These are phyloP conservation scores for Coniferiporia sulphurascens DNA, from an alignment of 1,284 basidiomycete species.

Conservation along the genomic window DNA sequence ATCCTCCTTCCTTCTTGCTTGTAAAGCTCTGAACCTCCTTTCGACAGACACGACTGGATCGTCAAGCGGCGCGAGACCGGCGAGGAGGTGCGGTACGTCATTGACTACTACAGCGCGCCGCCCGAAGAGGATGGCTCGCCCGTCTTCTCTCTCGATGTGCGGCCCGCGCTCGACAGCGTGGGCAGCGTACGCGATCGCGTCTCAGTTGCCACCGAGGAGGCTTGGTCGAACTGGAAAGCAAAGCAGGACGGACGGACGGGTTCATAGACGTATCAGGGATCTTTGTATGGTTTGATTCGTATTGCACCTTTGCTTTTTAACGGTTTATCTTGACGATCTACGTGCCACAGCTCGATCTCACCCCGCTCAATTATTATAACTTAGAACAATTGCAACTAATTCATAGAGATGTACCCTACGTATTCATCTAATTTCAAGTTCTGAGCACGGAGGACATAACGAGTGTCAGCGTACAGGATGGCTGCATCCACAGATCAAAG, in stretches of 20 bases:
- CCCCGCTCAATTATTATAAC: neutral
- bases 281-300: neutral
- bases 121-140: constrained; percentile 83
- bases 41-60: constrained; percentile 99
- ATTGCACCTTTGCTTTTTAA: neutral
- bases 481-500: neutral
- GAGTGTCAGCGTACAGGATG: neutral
- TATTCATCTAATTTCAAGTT: too few species aligned
- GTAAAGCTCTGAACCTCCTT: constrained; percentile 81
- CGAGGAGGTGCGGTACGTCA: constrained; percentile 87
- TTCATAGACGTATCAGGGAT: neutral
- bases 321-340: neutral
- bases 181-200: constrained; percentile 70
- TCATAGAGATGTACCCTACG: too few species aligned
- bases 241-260: constrained; percentile 13
- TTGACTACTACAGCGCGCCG: constrained; percentile 93
- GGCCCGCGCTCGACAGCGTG: constrained; percentile 81
- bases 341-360: neutral
- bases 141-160: constrained; percentile 88
- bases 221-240: constrained; percentile 46
- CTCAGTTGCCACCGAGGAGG: constrained; percentile 64
- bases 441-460: neutral
- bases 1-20: neutral
- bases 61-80: constrained; percentile 71
- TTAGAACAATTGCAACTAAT: too few species aligned